Base-by-base conservation (phyloP, 2,329 filamentous ascomycete genomes). In the Neofusicoccum kwambonambiense region DNA sequence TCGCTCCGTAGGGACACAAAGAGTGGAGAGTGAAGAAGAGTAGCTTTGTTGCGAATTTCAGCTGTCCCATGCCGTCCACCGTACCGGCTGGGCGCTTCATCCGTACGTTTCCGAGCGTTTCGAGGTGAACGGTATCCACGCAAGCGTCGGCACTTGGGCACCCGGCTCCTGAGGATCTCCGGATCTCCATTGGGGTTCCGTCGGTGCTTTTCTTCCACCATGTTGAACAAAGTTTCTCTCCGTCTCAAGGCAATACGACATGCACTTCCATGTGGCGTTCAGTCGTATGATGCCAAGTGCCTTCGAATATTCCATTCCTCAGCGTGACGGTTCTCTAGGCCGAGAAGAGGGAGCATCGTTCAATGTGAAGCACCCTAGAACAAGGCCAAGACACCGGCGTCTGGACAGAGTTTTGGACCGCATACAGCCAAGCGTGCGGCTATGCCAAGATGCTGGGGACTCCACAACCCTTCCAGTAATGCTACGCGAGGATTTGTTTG, bases 351-450 rank as follows among this genome's bases (percentile, higher is more conserved):
- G 50, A n/a, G 31, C 9, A 6, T 37, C 31, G 9, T 52, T 52
- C 34, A 37, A 52, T 19, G 34, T 52, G 50, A 52, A 37, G 50
- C 50, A 52, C 34, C 6, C 50, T 37, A 52, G 35, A 52, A 52
- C 50, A 19, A 7, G 31, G 50, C 50, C 31, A 52, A 52, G 50
- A 52, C 50, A 17, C 50, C 50, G 50, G 50, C 50, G 50, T 52
- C 50, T 52, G 31, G 4, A 52, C 50, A 52, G n/a, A 52, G 50
- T 52, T 52, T 52, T n/a, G 50, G 50, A 52, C 22, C 50, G 50
- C 35, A n/a, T 31, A n/a, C 8, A 9, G 50, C 50, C 50, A 52
- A 52, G 50, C 31, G 17, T 52, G 34, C 35, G 34, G 50, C 50
- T 52, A 37, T 17, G 50, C 50, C 31, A 37, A 11, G 31, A 52